Conservation (phyloP, 78 protist genomes). For the Polysphondylium violaceum region DNA sequence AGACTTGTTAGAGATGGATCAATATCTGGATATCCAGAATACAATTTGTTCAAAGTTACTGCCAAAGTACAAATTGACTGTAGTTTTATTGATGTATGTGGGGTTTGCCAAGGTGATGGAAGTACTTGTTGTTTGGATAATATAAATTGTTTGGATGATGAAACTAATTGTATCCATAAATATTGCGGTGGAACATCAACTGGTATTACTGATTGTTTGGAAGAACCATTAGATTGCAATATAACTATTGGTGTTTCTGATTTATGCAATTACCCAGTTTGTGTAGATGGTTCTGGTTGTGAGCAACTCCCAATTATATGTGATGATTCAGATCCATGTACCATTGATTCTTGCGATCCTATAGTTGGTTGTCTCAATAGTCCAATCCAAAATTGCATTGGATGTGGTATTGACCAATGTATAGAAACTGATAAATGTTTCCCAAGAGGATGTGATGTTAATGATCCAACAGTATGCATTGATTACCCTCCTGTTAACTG, state of each 20-base stretch:
- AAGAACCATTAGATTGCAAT: neutral
- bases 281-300: neutral
- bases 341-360: neutral
- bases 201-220: neutral
- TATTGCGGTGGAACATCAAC: neutral
- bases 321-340: conserved; percentile 14
- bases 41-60: too few relatives aligned
- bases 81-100: neutral
- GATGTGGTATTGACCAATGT: neutral
- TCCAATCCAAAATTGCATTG: neutral
- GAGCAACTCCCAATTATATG: neutral
- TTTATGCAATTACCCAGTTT: neutral
- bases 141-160: neutral
- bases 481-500: neutral
- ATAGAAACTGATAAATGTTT: conserved; percentile 7
- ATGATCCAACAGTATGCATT: neutral
- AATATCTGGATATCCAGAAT: too few relatives aligned
- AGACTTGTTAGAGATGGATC: too few relatives aligned
- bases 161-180: neutral
- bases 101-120: neutral
- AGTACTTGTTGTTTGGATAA: neutral
- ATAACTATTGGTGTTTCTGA: too few relatives aligned
- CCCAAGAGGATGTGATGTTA: neutral
- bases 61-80: too few relatives aligned
- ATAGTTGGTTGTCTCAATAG: neutral